Base-by-base conservation (phyloP, 2,329 filamentous ascomycete species). In the Tolypocladium album region DNA sequence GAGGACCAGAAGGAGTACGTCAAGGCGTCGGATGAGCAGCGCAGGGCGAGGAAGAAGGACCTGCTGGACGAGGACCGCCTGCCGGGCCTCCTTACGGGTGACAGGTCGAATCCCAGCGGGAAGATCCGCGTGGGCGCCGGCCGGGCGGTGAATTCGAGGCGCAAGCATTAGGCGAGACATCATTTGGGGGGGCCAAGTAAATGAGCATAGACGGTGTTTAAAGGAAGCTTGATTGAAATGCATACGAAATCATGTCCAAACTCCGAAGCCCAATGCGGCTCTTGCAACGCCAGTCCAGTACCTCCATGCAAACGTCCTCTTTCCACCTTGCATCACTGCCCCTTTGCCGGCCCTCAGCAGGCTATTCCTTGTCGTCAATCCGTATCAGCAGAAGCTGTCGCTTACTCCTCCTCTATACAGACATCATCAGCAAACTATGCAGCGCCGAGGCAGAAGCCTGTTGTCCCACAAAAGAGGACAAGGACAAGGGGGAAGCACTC, bases 1-100 rank as follows among this genome's bases (percentile, higher is more conserved):
- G 93, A 97, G 75, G 94, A 99, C 72, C 94, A 99, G 79, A 97
- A 96, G 78, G 94, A 99, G 78, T 97, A 89, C 73, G 73, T 83
- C 50, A 79, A 82, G 64, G 86, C 86, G 58, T 72, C 83, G 20
- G 82, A 81, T 3, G 82, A 86, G 66, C 83, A 88, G 70, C 83
- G 82, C 67, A 84, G 88, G 67, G 78, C 78, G 58, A 87, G 87
- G 69, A 85, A 89, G 71, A 87, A 85, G 69, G 91, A 96, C 74
- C 76, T 96, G 60, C 95, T 97, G 93, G 93, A 97, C 70, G 88
- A 95, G 70, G 93, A 99, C 74, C 96, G 92, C 71, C 75, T 97
- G 64, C 94, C 94, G 0, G 81, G 85, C 40, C 89, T 99, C 56
- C 71, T 99, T 69, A 94, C 86, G 0, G 94, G 94, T 0, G 86